Base-by-base conservation (phyloP, 2,329 filamentous ascomycete species). In the Thielaviopsis cerberus region DNA sequence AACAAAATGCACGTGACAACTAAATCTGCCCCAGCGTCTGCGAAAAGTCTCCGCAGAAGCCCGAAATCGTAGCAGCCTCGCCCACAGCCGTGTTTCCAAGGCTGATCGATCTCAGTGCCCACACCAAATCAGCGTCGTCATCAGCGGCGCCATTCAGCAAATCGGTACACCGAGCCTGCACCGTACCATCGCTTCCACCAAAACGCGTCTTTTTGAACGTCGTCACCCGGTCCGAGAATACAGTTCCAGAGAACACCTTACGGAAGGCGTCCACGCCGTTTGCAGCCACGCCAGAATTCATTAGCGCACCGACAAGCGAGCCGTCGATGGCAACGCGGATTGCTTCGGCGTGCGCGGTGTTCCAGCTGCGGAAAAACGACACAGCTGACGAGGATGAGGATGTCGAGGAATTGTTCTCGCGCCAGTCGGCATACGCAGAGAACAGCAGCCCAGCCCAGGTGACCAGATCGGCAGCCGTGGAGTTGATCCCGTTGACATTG, bases 41-140 rank as follows among this genome's bases (percentile, higher is more conserved):
- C 30, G 50, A 27, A 55, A 58, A 61, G 22, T 59, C 57, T 13
- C 24, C 53, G 52, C 57, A 59, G 53, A 59, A 59, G 11, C 45
- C 51, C 10, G 53, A 45, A 51, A 59, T 26, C 15, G 55, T 45
- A 24, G 26, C 45, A 20, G 37, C 34, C 7, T 59, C 45, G 3
- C 26, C 52, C 26, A 30, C 26, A 22, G 30, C 22, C 23, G n/a
- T n/a, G 10, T n/a, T 48, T 25, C 37, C 53, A n/a, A 41, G 24
- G 22, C 26, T 20, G 26, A 51, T n/a, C 22, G 27, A 54, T n/a
- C 57, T 37, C 23, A 60, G 24, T 15, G 59, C 55, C 59, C 25
- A 57, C 26, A 55, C 27, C 37, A 57, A 17, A 13, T 25, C 24
- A 51, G 55, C 50, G 15, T 45, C 52, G 23, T 26, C 41, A 34